phyloP scores from a whole-genome alignment of 345 rosid species.

The Eucalyptus shirleyi region DNA sequence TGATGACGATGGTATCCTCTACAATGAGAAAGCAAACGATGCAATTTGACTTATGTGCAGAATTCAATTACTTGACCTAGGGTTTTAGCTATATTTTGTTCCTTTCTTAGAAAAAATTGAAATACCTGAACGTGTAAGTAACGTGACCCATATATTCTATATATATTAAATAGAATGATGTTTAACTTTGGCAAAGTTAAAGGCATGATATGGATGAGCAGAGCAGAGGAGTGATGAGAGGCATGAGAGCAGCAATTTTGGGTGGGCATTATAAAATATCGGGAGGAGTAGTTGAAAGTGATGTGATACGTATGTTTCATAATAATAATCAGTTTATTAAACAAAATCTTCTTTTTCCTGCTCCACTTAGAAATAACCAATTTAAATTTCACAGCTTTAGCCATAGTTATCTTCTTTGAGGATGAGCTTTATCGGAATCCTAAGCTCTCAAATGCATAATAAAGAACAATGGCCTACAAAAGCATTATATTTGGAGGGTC shows the following conservation, averaged over 20 bases:
- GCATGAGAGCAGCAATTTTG: background rate
- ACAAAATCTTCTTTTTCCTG: background rate
- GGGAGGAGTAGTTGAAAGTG: background rate
- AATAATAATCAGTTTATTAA: background rate
- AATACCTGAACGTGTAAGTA: background rate
- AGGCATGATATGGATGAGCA: background rate
- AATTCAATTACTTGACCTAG: background rate
- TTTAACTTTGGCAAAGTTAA: background rate
- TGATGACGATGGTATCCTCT: background rate
- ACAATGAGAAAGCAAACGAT: background rate
- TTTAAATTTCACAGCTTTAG: background rate
- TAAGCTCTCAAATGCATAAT: background rate
- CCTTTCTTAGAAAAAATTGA: background rate
- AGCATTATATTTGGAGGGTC: background rate
- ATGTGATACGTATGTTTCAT: background rate
- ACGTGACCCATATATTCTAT: background rate
- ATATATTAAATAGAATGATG: background rate
- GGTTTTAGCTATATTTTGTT: background rate
- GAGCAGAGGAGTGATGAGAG: background rate
- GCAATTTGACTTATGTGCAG: background rate
- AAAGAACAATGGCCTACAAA: background rate
- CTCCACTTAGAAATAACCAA: background rate
- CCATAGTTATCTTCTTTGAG: background rate
- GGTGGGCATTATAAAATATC: background rate
- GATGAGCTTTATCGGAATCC: background rate